Conservation (phyloP, 1,284 basidiomycete genomes). For the Clitocybe nebularis region DNA sequence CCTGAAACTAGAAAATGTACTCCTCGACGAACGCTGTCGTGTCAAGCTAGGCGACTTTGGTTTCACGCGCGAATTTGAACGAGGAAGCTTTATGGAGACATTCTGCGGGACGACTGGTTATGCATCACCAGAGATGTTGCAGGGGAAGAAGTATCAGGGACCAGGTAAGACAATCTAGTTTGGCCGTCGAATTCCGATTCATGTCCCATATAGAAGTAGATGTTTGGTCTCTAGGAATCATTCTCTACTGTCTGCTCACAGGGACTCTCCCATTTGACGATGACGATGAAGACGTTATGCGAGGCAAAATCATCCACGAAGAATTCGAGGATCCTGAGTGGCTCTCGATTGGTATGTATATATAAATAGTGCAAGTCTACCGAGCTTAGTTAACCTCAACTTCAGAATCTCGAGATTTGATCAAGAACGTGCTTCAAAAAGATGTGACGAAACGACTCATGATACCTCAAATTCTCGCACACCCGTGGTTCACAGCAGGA, state of each 20-base stretch:
- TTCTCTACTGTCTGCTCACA: slow-evolving; percentile 90
- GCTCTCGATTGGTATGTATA: slow-evolving; percentile 71
- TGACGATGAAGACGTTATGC: slow-evolving; percentile 91
- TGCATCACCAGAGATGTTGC: slow-evolving; percentile 93
- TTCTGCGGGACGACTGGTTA: slow-evolving; percentile 97
- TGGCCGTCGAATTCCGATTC: slow-evolving; percentile 12
- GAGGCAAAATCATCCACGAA: slow-evolving; percentile 81
- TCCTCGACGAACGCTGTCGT: slow-evolving; percentile 83
- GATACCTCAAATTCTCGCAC: slow-evolving; percentile 84
- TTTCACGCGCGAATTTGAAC: slow-evolving; percentile 93
- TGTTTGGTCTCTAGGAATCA: slow-evolving; percentile 95
- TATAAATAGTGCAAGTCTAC: slow-evolving; percentile 6
- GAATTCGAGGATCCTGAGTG: slow-evolving; percentile 90
- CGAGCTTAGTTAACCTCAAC: slow-evolving; percentile 9
- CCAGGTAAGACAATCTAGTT: slow-evolving; percentile 53
- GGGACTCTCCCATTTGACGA: slow-evolving; percentile 97
- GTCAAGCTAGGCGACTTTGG: slow-evolving; percentile 96
- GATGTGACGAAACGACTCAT: slow-evolving; percentile 75
- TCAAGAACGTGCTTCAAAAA: slow-evolving; percentile 75
- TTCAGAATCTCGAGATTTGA: slow-evolving; percentile 78
- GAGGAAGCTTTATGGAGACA: slow-evolving; percentile 83
- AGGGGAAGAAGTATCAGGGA: slow-evolving; percentile 86
- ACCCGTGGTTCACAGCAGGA: slow-evolving; percentile 81
- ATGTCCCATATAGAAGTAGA: slow-evolving; percentile 75
- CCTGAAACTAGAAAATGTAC: slow-evolving; percentile 93